Evolutionary conservation across 768 basidiomycete genomes (phyloP), one percentile per base, ranked within the genome.

Genomic region (Suillus discolor): DNA sequence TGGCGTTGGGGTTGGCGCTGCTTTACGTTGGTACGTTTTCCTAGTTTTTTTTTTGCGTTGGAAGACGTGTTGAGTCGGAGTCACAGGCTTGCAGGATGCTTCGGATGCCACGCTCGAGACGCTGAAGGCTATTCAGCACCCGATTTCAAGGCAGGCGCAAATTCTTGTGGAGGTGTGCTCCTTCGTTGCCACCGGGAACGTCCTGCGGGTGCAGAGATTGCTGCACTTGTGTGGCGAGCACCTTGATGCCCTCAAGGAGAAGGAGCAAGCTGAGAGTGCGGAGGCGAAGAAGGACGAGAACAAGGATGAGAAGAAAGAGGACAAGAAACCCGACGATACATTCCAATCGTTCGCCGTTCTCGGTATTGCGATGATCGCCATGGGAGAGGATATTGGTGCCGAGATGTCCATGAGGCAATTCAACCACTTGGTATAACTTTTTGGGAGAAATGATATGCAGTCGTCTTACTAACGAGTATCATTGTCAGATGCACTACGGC

Each of bases 331-430:
- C 62, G 51, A 53, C 66, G 92, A 94, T 69, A 89, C 89, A 38
- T 94, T 93, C 84, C 93, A 98, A 76, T 87, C 94, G 0, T 92
- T 98, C 68, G 93, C 97, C 18, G 95, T 97, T 38, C 83, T 99
- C 64, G 97, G 95, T 34, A 93, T 99, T 71, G 90, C 97, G 0
- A 78, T 99, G 89, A 93, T 51, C 15, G 49, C 49, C 15, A 51
- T 99, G 96, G 97, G 97, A 23, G 97, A 99, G 79, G 97, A 99
- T 28, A 89, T 98, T 57, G 97, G 97, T 57, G 89, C 96, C 2
- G 94, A 99, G 77, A 99, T 99, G 97, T 90, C 93, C n/a, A 79
- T 99, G 71, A 82, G 97, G 69, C 94, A 96, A 71, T 97, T 99
- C 83, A 97, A 98, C 78, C 97, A 99, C 75, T 82, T 99, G 62